Conservation (phyloP, 257 asterid genomes). For the Linderniella brevidens region DNA sequence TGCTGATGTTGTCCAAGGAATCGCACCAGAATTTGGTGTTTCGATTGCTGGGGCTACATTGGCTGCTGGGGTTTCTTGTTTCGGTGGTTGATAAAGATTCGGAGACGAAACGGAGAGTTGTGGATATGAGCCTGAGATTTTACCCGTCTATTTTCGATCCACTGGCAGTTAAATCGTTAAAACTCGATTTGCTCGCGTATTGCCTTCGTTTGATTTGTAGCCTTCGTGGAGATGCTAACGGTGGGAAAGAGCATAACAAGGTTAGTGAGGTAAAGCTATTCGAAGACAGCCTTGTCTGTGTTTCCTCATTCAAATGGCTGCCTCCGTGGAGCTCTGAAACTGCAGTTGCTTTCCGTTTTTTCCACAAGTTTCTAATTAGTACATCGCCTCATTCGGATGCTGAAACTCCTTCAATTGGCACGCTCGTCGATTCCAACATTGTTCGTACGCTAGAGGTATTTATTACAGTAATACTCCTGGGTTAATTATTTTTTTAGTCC, state of each 20-base stretch:
- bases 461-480: too few species aligned
- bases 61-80: slow-evolving; percentile 58
- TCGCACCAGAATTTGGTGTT: slow-evolving; percentile 51
- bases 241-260: slow-evolving; percentile 19
- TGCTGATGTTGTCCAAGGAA: slow-evolving; percentile 55
- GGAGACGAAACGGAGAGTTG: slow-evolving; percentile 28
- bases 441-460: slow-evolving; percentile 53
- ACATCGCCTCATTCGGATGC: slow-evolving; percentile 44
- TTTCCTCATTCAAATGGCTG: slow-evolving; percentile 79
- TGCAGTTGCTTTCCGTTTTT: slow-evolving; percentile 73
- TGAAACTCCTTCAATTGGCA: slow-evolving; percentile 18
- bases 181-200: slow-evolving; percentile 70
- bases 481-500: too few species aligned
- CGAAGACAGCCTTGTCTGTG: slow-evolving; percentile 68
- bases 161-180: slow-evolving; percentile 69
- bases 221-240: slow-evolving; percentile 19
- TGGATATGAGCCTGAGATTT: slow-evolving; percentile 55
- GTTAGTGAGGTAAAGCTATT: slow-evolving; percentile 43
- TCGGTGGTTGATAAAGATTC: slow-evolving; percentile 32
- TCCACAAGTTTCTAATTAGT: slow-evolving; percentile 66
- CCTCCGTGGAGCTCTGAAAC: slow-evolving; percentile 94
- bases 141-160: slow-evolving; percentile 70
- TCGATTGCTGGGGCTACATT: slow-evolving; percentile 62
- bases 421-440: slow-evolving; percentile 28
- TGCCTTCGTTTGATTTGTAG: slow-evolving; percentile 34